Evolutionary conservation across 2,329 filamentous ascomycete species (phyloP).

Genomic region (Scytalidium lignicola): DNA sequence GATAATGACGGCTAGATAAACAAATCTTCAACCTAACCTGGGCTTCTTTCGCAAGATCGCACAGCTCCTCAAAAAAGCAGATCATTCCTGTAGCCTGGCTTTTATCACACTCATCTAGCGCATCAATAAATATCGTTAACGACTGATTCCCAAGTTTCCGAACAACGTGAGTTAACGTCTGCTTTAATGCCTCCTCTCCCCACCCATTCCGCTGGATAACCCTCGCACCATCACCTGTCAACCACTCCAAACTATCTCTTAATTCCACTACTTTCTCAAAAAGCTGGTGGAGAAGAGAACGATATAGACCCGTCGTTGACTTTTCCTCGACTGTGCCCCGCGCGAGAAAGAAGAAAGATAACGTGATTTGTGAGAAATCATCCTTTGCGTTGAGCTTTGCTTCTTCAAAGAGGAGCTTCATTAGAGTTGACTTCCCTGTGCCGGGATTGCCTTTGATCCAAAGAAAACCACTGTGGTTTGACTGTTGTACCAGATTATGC

Average conservation of each 20-base stretch:
- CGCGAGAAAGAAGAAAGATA: slow-evolving; percentile 31
- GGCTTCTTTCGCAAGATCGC: slow-evolving; percentile 7
- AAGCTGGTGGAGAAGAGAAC: slow-evolving; percentile 43
- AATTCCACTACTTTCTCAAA: slow-evolving; percentile 31
- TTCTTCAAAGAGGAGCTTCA: slow-evolving; percentile 32
- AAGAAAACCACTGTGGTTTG: slow-evolving; percentile 34
- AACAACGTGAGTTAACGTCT: slow-evolving; percentile 17
- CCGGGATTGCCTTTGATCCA: slow-evolving; percentile 45
- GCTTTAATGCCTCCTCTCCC: slow-evolving; percentile 24
- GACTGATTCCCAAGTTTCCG: slow-evolving; percentile 18
- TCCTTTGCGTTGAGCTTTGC: slow-evolving; percentile 12
- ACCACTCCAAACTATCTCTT: slow-evolving; percentile 20
- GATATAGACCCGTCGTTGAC: slow-evolving; percentile 42
- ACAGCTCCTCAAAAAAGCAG: slow-evolving; percentile 22
- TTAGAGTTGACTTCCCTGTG: slow-evolving; percentile 39
- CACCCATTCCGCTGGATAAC: slow-evolving; percentile 18
- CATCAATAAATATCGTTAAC: slow-evolving; percentile 31
- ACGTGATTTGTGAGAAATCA: slow-evolving; percentile 13
- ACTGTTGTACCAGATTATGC: slow-evolving; percentile 27
- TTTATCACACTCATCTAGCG: slow-evolving; percentile 31
- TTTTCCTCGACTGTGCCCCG: slow-evolving; percentile 35
- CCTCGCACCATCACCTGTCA: slow-evolving; percentile 17
- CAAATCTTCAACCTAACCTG: slow-evolving; percentile 11
- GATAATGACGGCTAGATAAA: slow-evolving; percentile 26
- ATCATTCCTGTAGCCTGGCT: slow-evolving; percentile 27